Evolutionary conservation across 129 eudicot species (phyloP), one percentile per base, ranked within the genome.

Genomic region (Flaveria ramosissima): DNA sequence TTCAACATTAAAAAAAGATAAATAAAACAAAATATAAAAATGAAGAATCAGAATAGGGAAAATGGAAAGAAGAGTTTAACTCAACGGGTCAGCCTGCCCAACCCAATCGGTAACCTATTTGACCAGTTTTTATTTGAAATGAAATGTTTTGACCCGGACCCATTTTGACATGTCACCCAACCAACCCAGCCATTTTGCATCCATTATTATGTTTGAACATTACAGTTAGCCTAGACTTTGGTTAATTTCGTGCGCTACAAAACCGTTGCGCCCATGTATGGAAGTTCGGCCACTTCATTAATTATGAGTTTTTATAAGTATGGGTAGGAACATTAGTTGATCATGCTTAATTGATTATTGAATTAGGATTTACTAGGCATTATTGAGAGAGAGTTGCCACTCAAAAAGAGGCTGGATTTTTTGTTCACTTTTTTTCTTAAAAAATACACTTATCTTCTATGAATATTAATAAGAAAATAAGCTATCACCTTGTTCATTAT

Each of bases 251-350:
- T 63, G 69, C 12, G 11, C 68, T 62, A 27, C 43, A 27, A 62
- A 14, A 62, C 4, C 14, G 17, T 62, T 26, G 45, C 3, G 17
- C 19, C 13, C 46, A 30, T 30, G 45, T 30, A 36, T 32, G 55
- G 68, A 12, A 55, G 39, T 41, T 56, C 20, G 56, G 32, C 66
- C 10, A 43, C 41, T 36, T 39, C 53, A 62, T 43, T n/a, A 71
- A 1, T 10, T 41, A 39, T 2, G 51, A 66, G 51, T n/a, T 13
- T 8, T 39, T 61, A 26, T 11, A 61, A 61, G 42, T 61, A 27
- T 26, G 68, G 42, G 19, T 61, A 61, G 41, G 19, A 30, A 61
- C 21, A 19, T 73, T 15, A 36, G 67, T 73, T 72, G 21, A 72
- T 57, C 27, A 43, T 19, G 57, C 21, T 59, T 59, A 50, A 72